A percentile compares a stretch with the other conserved stretches of the same genome.
phyloP scores from a whole-genome alignment of 2,329 filamentous ascomycete genomes.

The Fusarium buxicola region DNA sequence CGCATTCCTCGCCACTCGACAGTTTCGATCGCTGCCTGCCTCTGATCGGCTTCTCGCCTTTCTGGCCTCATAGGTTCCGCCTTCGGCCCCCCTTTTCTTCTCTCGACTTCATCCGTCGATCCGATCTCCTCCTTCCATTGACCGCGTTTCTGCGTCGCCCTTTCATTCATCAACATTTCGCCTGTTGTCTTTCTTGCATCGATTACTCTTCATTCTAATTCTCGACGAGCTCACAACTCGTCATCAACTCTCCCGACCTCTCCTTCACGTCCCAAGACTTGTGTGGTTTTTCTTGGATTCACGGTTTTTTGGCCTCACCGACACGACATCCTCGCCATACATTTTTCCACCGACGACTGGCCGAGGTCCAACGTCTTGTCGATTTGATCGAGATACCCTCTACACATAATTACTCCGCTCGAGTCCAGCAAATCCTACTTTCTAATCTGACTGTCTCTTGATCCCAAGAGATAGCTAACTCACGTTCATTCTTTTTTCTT shows the following conservation, averaged over 20 bases:
- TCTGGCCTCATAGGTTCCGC: slow-evolving; percentile 13
- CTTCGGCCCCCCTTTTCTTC: slow-evolving; percentile 14
- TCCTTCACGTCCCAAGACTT: slow-evolving; percentile 29
- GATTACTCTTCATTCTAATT: slow-evolving; percentile 42
- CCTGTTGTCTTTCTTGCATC: slow-evolving; percentile 30
- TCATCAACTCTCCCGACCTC: slow-evolving; percentile 30
- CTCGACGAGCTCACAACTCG: slow-evolving; percentile 29
- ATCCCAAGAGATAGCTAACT: slow-evolving; percentile 28
- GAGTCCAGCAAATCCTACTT: slow-evolving; percentile 35
- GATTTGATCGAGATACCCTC: slow-evolving; percentile 41
- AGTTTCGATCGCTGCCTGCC: slow-evolving; percentile 23
- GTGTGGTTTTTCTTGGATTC: slow-evolving; percentile 45
- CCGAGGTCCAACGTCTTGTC: slow-evolving; percentile 31
- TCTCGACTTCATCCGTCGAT: slow-evolving; percentile 11
- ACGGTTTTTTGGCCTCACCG: slow-evolving; percentile 28
- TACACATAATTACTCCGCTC: slow-evolving; percentile 41
- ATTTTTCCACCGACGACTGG: slow-evolving; percentile 30
- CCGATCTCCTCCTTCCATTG: slow-evolving; percentile 31
- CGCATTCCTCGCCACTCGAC: slow-evolving; percentile 13
- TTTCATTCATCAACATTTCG: slow-evolving; percentile 41
- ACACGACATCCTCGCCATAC: slow-evolving; percentile 34
- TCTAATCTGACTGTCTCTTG: slow-evolving; percentile 40
- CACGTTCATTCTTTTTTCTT: slow-evolving; percentile 39
- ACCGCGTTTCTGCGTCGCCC: slow-evolving; percentile 34
- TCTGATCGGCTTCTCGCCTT: slow-evolving; percentile 8